Base-by-base conservation (phyloP, 495 filamentous ascomycete genomes). In the Penicillium manginii region DNA sequence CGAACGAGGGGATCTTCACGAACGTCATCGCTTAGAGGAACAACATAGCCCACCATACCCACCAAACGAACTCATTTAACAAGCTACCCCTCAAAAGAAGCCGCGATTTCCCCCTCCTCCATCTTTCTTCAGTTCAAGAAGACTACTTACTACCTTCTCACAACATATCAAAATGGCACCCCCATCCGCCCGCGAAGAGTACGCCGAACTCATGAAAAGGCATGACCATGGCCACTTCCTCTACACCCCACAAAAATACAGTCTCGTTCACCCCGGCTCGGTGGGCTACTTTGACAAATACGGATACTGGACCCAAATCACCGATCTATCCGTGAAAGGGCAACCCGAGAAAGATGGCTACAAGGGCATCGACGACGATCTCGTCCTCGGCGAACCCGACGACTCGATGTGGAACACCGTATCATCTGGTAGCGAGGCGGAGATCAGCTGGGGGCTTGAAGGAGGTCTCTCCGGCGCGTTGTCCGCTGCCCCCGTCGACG, bases 231-330 rank as follows among this genome's bases (percentile, higher is more conserved):
- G 59, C 12, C 12, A 57, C 21, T 62, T 45, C 15, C 50, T 62
- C 1, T 62, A 57, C 37, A 54, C 12, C 9, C 59, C 59, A 18
- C 54, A 57, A 19, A 43, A 9, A 42, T 62, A 33, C 37, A 42
- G 19, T 35, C 29, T 54, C 22, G 29, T 58, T n/a, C 60, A 62
- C 47, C 60, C 60, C 2, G 55, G 60, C 26, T 43, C 31, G 4
- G 37, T 62, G 23, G 60, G 55, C 3, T 62, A 33, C 35, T 62
- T 62, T 21, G 60, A 58, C 31, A 29, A 54, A 18, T n/a, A 47
- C 11, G 55, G 60, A 26, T n/a, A 8, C 2, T 62, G 55, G 55
- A 55, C 31, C 18, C 14, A 22, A 11, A 58, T 62, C 39, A 58
- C 60, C 37, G 60, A 62, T 29, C 32, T 62, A 9, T 62, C 60